Percentiles rank a stretch among this genome's conserved stretches.
Evolutionary conservation across 257 asterid species (phyloP).

Genomic region (Primulina eburnea): DNA sequence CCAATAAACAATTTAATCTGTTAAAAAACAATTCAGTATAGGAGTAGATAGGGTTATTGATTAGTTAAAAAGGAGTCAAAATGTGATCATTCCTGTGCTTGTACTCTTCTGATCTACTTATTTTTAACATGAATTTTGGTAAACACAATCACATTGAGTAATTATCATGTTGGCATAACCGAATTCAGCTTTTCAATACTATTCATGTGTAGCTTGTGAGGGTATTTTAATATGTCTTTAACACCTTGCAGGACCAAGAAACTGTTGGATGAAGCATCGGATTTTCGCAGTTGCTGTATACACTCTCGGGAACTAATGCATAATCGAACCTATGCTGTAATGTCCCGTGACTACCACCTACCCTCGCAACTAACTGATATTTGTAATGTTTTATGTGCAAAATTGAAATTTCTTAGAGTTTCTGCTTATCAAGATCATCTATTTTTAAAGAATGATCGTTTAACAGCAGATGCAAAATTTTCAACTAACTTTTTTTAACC

Average conservation of each 20-base stretch:
- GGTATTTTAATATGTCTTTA: no score
- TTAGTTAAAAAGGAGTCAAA: not conserved
- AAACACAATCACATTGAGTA: not conserved
- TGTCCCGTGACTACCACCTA: no score
- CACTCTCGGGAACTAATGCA: not conserved
- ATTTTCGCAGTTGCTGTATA: not conserved
- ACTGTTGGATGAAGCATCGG: not conserved
- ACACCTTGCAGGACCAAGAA: not conserved
- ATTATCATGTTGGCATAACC: no score
- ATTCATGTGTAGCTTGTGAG: not conserved
- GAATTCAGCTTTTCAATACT: not conserved
- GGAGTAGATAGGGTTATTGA: not conserved
- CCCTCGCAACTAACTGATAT: not conserved
- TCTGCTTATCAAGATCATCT: not conserved
- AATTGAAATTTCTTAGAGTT: no score
- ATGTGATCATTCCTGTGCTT: not conserved
- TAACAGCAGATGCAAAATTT: no score
- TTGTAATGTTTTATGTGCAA: not conserved
- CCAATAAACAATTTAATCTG: not conserved
- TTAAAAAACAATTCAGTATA: not conserved
- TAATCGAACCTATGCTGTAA: not conserved
- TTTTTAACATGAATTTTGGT: not conserved
- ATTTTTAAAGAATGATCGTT: no score
- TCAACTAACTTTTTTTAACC: no score
- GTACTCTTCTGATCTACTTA: not conserved